Conservation (phyloP, 805 yeast genomes). For the Candida fluviatilis region DNA sequence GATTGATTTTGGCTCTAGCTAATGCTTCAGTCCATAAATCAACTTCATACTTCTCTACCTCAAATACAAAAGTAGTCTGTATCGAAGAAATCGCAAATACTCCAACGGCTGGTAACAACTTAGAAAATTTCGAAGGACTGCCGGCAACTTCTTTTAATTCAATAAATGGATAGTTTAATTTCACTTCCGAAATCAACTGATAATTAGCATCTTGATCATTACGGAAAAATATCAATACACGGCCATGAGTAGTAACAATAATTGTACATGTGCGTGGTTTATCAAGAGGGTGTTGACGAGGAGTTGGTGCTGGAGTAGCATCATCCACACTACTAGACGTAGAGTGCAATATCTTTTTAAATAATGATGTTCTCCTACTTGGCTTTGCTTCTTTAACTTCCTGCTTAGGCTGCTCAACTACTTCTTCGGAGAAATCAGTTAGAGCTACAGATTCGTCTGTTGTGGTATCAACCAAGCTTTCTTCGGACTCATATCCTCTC, state of each 20-base stretch:
- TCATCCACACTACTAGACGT: background rate
- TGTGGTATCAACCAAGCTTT: conserved; percentile 12
- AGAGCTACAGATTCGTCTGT: conserved; percentile 64
- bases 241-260: conserved; percentile 58
- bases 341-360: conserved; percentile 5
- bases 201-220: conserved; percentile 37
- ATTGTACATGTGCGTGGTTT: conserved; percentile 47
- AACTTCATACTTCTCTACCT: conserved; percentile 49
- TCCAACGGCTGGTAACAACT: conserved; percentile 36
- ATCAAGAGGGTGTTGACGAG: conserved; percentile 24
- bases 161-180: conserved; percentile 47
- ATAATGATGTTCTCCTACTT: conserved; percentile 6
- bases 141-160: conserved; percentile 57
- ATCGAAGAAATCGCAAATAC: conserved; percentile 55
- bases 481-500: conserved; percentile 11
- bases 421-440: conserved; percentile 43
- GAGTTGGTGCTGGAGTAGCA: conserved; percentile 2
- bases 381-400: conserved; percentile 3
- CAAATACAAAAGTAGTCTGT: conserved; percentile 52
- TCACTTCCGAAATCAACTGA: conserved; percentile 51
- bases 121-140: conserved; percentile 24
- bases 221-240: conserved; percentile 52
- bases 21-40: conserved; percentile 55
- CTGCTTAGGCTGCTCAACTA: conserved; percentile 8
- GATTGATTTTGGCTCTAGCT: conserved; percentile 44